Evolutionary conservation across 2,329 filamentous ascomycete species (phyloP).

Genomic region (Aspergillus nomiae): DNA sequence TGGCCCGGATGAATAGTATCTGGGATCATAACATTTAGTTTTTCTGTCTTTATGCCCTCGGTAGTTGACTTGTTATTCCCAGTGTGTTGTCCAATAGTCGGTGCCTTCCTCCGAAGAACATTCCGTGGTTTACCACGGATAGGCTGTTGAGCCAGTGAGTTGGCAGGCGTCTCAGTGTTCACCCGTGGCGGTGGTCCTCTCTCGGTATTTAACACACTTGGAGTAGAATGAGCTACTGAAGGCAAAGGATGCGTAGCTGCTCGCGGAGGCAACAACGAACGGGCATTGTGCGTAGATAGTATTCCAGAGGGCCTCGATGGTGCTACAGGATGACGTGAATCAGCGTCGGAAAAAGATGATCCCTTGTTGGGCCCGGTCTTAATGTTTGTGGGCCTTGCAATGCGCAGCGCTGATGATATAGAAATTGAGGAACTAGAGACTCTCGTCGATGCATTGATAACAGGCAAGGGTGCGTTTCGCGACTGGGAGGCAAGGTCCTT

Average conservation of each 20-base stretch:
- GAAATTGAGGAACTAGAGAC: slow-evolving; percentile 19
- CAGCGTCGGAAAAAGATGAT: slow-evolving; percentile 33
- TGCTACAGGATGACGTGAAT: slow-evolving; percentile 24
- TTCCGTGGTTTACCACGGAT: slow-evolving; percentile 36
- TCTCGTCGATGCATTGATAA: slow-evolving; percentile 23
- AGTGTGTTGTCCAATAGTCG: slow-evolving; percentile 41
- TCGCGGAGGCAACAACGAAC: slow-evolving; percentile 33
- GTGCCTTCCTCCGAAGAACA: slow-evolving; percentile 45
- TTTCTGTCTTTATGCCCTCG: slow-evolving; percentile 20
- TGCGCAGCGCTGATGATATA: slow-evolving; percentile 28
- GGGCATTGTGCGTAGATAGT: slow-evolving; percentile 26
- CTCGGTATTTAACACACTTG: slow-evolving; percentile 6
- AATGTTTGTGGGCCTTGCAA: slow-evolving; percentile 26
- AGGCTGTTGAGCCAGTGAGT: slow-evolving; percentile 18
- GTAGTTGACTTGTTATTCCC: slow-evolving; percentile 21
- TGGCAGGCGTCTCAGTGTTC: slow-evolving; percentile 13
- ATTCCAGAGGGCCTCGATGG: slow-evolving; percentile 22
- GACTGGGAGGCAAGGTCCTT: slow-evolving; percentile 27
- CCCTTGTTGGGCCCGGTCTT: slow-evolving; percentile 26
- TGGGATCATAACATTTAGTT: slow-evolving; percentile 36
- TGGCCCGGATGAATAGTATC: slow-evolving; percentile 19
- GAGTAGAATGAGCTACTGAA: slow-evolving; percentile 11
- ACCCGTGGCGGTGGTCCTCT: slow-evolving; percentile 7
- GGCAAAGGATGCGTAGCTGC: slow-evolving; percentile 26
- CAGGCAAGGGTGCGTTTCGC: slow-evolving; percentile 28